Conservation (phyloP, 441 rosid species). For the Theobroma grandiflorum region DNA sequence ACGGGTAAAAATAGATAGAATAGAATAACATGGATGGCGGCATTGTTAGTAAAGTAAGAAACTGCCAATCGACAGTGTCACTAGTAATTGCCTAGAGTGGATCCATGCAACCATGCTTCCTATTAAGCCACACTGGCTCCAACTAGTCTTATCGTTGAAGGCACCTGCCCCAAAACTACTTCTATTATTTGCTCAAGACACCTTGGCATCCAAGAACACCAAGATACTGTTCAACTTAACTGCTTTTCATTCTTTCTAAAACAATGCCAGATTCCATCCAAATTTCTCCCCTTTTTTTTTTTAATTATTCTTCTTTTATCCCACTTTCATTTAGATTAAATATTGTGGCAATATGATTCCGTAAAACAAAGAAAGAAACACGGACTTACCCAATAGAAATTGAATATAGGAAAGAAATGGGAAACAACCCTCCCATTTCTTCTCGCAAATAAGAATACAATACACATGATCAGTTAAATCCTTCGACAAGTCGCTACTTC, state of each 20-base stretch:
- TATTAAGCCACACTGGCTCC: not conserved
- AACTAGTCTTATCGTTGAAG: not conserved
- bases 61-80: too few species aligned
- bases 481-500: conserved; percentile 32
- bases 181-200: too few species aligned
- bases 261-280: not conserved
- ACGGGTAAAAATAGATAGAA: too few species aligned
- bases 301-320: not conserved
- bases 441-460: conserved; percentile 12
- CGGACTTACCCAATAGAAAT: conserved; percentile 15
- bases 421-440: conserved; percentile 33
- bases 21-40: too few species aligned
- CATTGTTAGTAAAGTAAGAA: too few species aligned
- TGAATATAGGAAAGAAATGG: conserved; percentile 26
- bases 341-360: not conserved
- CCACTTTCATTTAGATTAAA: not conserved
- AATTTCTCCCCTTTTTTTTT: not conserved
- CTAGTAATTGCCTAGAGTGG: not conserved
- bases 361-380: too few species aligned
- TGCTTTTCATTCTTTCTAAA: not conserved
- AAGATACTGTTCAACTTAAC: not conserved
- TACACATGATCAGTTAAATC: conserved; percentile 31
- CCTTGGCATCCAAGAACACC: not conserved
- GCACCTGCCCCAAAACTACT: not conserved
- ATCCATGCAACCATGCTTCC: not conserved